Conservation (phyloP, 2,329 filamentous ascomycete genomes). For the Calonectria pseudoreteaudii region DNA sequence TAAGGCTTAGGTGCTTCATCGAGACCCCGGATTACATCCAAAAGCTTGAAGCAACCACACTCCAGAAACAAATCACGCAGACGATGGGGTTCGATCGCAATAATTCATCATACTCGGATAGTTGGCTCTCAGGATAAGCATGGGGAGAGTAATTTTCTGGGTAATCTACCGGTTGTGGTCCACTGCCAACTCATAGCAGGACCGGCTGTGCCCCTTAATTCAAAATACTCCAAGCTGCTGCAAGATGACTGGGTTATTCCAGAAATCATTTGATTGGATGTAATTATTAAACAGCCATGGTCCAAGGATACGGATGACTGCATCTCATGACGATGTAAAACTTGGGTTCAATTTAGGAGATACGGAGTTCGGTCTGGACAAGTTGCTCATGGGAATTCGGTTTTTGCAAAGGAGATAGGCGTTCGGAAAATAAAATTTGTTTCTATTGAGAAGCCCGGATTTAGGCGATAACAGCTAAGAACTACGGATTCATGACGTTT, state of each 20-base stretch:
- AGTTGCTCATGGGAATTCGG: background rate
- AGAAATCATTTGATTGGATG: background rate
- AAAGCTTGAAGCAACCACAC: background rate
- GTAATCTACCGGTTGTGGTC: background rate
- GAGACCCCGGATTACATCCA: slow-evolving; percentile 9
- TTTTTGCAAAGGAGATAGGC: background rate
- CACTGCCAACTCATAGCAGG: background rate
- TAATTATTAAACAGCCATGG: background rate
- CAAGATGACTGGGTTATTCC: background rate
- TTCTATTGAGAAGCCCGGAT: background rate
- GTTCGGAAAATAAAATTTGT: background rate
- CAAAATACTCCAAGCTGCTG: background rate
- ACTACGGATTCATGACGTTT: background rate
- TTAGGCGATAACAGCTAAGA: background rate
- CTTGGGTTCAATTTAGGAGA: background rate
- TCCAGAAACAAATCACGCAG: background rate
- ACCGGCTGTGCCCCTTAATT: background rate
- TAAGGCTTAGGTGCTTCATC: background rate
- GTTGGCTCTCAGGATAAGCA: background rate
- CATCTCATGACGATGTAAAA: background rate
- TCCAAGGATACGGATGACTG: background rate
- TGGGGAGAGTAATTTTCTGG: background rate
- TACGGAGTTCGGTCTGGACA: background rate
- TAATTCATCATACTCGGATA: background rate
- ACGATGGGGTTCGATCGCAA: background rate